Evolutionary conservation across 2,329 filamentous ascomycete species (phyloP).

Genomic region (Beauveria medogensis): DNA sequence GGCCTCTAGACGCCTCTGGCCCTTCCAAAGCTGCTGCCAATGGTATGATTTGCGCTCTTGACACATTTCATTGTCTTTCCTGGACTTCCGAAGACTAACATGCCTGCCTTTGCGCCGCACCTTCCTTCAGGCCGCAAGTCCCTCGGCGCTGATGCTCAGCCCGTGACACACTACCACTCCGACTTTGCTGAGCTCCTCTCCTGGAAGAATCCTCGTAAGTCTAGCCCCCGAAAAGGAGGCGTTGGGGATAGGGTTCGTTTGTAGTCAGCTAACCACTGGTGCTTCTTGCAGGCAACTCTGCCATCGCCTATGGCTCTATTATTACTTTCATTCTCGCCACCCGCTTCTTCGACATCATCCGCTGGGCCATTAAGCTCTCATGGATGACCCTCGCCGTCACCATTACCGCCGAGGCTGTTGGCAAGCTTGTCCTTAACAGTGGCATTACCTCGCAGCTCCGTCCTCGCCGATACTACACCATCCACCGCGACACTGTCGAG

Average conservation of each 20-base stretch:
- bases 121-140: slow-evolving; percentile 4
- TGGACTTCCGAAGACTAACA: not conserved
- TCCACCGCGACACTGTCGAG: slow-evolving; percentile 55
- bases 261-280: slow-evolving; percentile 14
- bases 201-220: slow-evolving; percentile 60
- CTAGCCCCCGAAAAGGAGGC: not conserved
- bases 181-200: slow-evolving; percentile 62
- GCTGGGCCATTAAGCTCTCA: slow-evolving; percentile 57
- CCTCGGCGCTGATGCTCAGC: slow-evolving; percentile 30
- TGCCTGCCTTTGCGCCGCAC: not conserved
- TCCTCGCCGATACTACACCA: slow-evolving; percentile 59
- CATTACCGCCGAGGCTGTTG: slow-evolving; percentile 51
- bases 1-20: slow-evolving; percentile 6
- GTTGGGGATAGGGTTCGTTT: not conserved
- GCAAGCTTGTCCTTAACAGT: slow-evolving; percentile 52
- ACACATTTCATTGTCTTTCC: not conserved
- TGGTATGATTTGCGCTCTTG: slow-evolving; percentile 22
- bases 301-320: slow-evolving; percentile 52
- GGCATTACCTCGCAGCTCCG: slow-evolving; percentile 59
- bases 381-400: slow-evolving; percentile 55
- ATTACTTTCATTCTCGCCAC: slow-evolving; percentile 53
- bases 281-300: slow-evolving; percentile 46
- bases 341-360: slow-evolving; percentile 58
- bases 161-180: slow-evolving; percentile 61
- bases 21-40: slow-evolving; percentile 17